These are phyloP conservation scores for Oenanthe javanica DNA, from an alignment of 140 eudicot genomes.

Conservation along the genomic window DNA sequence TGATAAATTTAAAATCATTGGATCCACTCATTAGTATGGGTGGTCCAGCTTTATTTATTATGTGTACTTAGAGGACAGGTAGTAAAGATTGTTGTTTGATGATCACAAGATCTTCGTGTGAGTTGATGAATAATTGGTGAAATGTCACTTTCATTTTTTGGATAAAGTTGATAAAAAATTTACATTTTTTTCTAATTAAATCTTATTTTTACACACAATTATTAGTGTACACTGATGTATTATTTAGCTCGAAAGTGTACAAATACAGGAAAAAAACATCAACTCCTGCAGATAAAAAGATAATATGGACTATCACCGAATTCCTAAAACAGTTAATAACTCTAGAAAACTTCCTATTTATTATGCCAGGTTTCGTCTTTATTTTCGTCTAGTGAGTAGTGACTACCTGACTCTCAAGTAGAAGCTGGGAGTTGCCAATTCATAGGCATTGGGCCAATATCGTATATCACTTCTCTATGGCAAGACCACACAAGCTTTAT, in stretches of 20 bases:
- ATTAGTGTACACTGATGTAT: too few relatives aligned
- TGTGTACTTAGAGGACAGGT: neutral
- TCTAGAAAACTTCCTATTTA: neutral
- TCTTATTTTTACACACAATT: too few relatives aligned
- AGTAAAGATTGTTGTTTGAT: neutral
- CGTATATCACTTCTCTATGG: conserved; percentile 90
- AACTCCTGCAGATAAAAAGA: too few relatives aligned
- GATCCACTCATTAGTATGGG: neutral
- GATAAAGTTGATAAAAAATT: too few relatives aligned
- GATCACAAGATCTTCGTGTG: neutral
- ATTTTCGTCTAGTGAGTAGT: neutral
- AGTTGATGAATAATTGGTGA: conserved; percentile 4
- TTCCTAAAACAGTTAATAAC: neutral
- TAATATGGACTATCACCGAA: too few relatives aligned
- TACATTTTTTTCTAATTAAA: too few relatives aligned
- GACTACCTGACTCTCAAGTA: conserved; percentile 28
- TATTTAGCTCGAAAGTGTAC: neutral
- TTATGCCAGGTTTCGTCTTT: too few relatives aligned
- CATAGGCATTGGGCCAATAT: conserved; percentile 67
- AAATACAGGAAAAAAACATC: neutral
- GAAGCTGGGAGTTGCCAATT: conserved; percentile 66
- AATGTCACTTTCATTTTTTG: neutral
- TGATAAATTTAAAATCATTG: neutral
- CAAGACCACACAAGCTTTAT: conserved; percentile 97
- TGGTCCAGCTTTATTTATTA: neutral